Conservation (phyloP, 1,139 yeast genomes). For the Kodamaea derodonti region DNA sequence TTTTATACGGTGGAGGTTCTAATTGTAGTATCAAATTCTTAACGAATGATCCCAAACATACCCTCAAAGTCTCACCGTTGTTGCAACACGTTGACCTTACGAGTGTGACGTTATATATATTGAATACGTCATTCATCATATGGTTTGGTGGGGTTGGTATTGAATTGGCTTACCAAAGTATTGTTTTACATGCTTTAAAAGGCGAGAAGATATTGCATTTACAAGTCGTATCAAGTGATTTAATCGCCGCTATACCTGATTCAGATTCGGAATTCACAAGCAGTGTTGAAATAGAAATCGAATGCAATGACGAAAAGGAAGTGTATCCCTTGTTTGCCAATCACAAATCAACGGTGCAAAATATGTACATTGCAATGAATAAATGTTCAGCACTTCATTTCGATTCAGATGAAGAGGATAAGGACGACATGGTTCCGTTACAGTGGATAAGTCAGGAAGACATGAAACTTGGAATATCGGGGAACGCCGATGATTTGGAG, state of each 20-base stretch:
- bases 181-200: slow-evolving; percentile 36
- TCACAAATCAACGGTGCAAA: slow-evolving; percentile 9
- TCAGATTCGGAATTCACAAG: slow-evolving; percentile 15
- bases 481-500: slow-evolving; percentile 39
- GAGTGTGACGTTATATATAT: slow-evolving; percentile 31
- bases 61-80: slow-evolving; percentile 10
- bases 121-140: slow-evolving; percentile 34
- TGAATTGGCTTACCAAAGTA: slow-evolving; percentile 37
- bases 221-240: slow-evolving; percentile 27
- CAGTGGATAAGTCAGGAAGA: slow-evolving; percentile 17
- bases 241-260: slow-evolving; percentile 11
- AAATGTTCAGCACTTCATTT: slow-evolving; percentile 38
- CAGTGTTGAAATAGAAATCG: slow-evolving; percentile 18
- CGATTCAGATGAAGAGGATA: slow-evolving; percentile 23
- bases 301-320: slow-evolving; percentile 5
- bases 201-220: slow-evolving; percentile 27
- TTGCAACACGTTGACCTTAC: slow-evolving; percentile 11
- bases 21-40: slow-evolving; percentile 14
- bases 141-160: slow-evolving; percentile 38
- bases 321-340: slow-evolving; percentile 10
- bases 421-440: slow-evolving; percentile 18
- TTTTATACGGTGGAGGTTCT: slow-evolving; percentile 39
- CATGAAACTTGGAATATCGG: slow-evolving; percentile 19
- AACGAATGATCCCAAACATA: slow-evolving; percentile 15
- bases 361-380: slow-evolving; percentile 34